phyloP scores from a whole-genome alignment of 1,284 basidiomycete genomes.

The Polyporus tsugae region DNA sequence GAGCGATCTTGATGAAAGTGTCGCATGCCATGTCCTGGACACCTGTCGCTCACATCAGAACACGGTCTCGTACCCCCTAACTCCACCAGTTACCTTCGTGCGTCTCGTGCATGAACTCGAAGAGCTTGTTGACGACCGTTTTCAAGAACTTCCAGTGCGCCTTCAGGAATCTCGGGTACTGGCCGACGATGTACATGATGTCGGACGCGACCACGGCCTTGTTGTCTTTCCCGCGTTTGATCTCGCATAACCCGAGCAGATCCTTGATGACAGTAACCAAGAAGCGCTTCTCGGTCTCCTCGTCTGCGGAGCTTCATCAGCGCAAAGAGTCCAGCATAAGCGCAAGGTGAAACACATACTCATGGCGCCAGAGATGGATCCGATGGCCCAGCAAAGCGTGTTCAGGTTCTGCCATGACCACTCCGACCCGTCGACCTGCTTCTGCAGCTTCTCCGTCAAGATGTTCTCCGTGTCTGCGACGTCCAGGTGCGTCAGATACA shows the following conservation, averaged over 20 bases:
- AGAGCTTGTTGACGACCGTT: conserved; percentile 99
- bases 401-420: conserved; percentile 99
- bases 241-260: conserved; percentile 94
- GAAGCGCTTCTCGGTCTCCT: conserved; percentile 99
- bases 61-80: conserved; percentile 20
- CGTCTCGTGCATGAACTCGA: conserved; percentile 99
- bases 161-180: conserved; percentile 99
- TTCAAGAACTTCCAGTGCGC: conserved; percentile 99
- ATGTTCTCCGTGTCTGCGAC: conserved; percentile 97
- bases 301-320: conserved; percentile 63
- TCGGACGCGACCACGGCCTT: conserved; percentile 99
- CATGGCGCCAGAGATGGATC: conserved; percentile 99
- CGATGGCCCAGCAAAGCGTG: conserved; percentile 99
- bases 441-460: conserved; percentile 95
- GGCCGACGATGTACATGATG: conserved; percentile 99
- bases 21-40: conserved; percentile 99
- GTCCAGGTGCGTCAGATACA: conserved; percentile 98
- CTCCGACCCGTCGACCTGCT: conserved; percentile 97
- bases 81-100: conserved; percentile 79
- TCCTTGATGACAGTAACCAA: conserved; percentile 99
- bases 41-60: conserved; percentile 54
- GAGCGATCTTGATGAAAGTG: conserved; percentile 99
- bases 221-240: conserved; percentile 99
- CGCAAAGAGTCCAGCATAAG: conserved; percentile 16
- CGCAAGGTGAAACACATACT: conserved; percentile 63